Conservation (phyloP, 192 early-diverging fungal genomes). For the Coemansia sp. region DNA sequence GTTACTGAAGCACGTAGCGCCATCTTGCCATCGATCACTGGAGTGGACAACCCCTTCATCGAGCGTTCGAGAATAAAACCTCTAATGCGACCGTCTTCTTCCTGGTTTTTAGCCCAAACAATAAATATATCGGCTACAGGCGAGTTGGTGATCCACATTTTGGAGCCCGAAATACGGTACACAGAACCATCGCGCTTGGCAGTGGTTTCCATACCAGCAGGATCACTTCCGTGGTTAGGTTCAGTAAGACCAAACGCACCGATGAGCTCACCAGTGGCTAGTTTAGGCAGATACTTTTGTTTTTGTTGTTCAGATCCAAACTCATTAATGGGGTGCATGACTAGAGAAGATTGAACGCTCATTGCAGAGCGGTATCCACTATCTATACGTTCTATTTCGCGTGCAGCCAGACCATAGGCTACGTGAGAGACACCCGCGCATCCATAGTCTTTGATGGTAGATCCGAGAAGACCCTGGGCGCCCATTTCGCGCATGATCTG, state of each 20-base stretch:
- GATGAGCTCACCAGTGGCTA: slow-evolving; percentile 84
- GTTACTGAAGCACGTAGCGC: slow-evolving; percentile 91
- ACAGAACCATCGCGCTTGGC: slow-evolving; percentile 69
- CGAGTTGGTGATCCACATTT: slow-evolving; percentile 99
- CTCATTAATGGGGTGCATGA: slow-evolving; percentile 97
- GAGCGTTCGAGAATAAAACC: slow-evolving; percentile 95
- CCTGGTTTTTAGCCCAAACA: slow-evolving; percentile 85
- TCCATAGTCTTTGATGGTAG: slow-evolving; percentile 95
- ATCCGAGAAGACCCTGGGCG: slow-evolving; percentile 84
- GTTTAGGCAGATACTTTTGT: slow-evolving; percentile 84
- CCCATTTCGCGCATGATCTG: slow-evolving; percentile 95
- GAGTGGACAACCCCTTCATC: slow-evolving; percentile 88
- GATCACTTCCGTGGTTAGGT: slow-evolving; percentile 97
- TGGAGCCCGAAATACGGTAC: slow-evolving; percentile 84
- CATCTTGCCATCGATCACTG: slow-evolving; percentile 93
- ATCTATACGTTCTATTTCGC: slow-evolving; percentile 95
- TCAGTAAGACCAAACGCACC: slow-evolving; percentile 97
- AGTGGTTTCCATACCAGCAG: slow-evolving; percentile 86
- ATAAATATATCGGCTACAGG: slow-evolving; percentile 97
- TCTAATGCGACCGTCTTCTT: slow-evolving; percentile 79
- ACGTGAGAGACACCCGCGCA: slow-evolving; percentile 96
- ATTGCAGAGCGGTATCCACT: slow-evolving; percentile 97
- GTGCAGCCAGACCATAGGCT: slow-evolving; percentile 92
- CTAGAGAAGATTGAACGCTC: slow-evolving; percentile 97
- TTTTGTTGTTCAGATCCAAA: slow-evolving; percentile 87